These are phyloP conservation scores for Phytophthora aleatoria DNA, from an alignment of 352 stramenopile species.

Conservation along the genomic window DNA sequence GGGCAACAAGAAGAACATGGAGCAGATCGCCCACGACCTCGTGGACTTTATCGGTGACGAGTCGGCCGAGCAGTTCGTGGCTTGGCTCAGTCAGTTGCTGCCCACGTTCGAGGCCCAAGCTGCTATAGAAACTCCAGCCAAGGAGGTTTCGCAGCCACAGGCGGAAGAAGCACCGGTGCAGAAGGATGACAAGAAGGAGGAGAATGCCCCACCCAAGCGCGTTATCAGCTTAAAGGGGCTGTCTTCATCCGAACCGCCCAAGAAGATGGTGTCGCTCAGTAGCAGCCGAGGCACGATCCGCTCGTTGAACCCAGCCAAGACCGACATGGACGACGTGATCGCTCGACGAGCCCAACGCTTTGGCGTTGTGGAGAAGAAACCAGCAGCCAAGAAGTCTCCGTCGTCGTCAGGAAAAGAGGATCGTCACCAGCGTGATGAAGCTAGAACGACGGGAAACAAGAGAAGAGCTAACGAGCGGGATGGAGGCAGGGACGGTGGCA, in stretches of 20 bases:
- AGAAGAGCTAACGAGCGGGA: conserved; percentile 29
- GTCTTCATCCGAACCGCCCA: conserved; percentile 31
- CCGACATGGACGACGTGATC: conserved; percentile 60
- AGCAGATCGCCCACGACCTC: conserved; percentile 80
- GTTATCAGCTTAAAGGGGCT: conserved; percentile 69
- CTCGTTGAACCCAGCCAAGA: conserved; percentile 47
- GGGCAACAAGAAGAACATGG: conserved; percentile 88
- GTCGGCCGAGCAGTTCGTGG: conserved; percentile 70
- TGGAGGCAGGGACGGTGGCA: conserved; percentile 24
- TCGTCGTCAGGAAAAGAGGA: conserved; percentile 15
- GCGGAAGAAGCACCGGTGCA: conserved; percentile 10
- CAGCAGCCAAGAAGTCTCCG: conserved; percentile 33
- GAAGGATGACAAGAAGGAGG: conserved; percentile 18
- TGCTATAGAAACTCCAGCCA: conserved; percentile 1
- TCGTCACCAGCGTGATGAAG: conserved; percentile 29
- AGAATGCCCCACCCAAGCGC: conserved; percentile 46
- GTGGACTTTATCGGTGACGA: conserved; percentile 87
- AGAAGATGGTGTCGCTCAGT: conserved; percentile 59
- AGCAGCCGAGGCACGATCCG: conserved; percentile 57
- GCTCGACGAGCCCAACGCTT: conserved; percentile 81
- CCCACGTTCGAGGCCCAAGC: conserved; percentile 49
- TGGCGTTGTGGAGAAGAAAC: conserved; percentile 54
- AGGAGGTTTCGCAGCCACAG: conserved; percentile 12
- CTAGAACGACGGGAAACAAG: conserved; percentile 33
- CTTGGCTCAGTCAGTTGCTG: conserved; percentile 68